Evolutionary conservation across 1,139 yeast species (phyloP).

Genomic region (Pichiaceae sp.): DNA sequence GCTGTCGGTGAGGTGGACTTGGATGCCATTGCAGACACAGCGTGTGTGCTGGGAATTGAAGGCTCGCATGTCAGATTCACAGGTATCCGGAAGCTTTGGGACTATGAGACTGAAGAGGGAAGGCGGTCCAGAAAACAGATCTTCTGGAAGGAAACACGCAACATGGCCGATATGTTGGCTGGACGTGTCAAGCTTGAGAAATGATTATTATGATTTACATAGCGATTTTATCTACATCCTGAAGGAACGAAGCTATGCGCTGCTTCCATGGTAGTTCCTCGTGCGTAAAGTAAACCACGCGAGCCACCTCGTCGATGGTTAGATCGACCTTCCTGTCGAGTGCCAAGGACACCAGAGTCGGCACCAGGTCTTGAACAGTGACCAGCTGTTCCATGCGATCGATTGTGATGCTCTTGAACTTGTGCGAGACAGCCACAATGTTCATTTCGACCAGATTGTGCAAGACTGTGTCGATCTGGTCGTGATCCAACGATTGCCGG

Average conservation of each 20-base stretch:
- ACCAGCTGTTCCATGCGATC: slow-evolving; percentile 6
- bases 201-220: neutral
- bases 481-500: neutral
- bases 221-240: neutral
- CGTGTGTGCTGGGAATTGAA: slow-evolving; percentile 80
- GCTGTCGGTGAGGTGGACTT: slow-evolving; percentile 20
- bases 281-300: slow-evolving; percentile 8
- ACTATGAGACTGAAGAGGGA: slow-evolving; percentile 71
- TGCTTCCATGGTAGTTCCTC: neutral
- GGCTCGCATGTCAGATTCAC: slow-evolving; percentile 71
- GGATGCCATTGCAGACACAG: slow-evolving; percentile 42
- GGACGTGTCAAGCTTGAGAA: slow-evolving; percentile 44
- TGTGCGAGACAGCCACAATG: slow-evolving; percentile 10
- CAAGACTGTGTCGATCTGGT: neutral
- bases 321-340: slow-evolving; percentile 12
- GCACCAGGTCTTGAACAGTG: slow-evolving; percentile 3
- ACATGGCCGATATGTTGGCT: slow-evolving; percentile 76
- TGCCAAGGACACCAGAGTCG: slow-evolving; percentile 7
- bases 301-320: slow-evolving; percentile 12
- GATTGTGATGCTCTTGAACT: slow-evolving; percentile 9
- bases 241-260: neutral
- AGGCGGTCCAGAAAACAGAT: slow-evolving; percentile 84
- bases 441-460: slow-evolving; percentile 9
- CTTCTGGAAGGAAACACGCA: slow-evolving; percentile 72
- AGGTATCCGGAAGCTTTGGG: slow-evolving; percentile 68